Conservation (phyloP, 306 rosid species). For the Lathyrus oleraceus region DNA sequence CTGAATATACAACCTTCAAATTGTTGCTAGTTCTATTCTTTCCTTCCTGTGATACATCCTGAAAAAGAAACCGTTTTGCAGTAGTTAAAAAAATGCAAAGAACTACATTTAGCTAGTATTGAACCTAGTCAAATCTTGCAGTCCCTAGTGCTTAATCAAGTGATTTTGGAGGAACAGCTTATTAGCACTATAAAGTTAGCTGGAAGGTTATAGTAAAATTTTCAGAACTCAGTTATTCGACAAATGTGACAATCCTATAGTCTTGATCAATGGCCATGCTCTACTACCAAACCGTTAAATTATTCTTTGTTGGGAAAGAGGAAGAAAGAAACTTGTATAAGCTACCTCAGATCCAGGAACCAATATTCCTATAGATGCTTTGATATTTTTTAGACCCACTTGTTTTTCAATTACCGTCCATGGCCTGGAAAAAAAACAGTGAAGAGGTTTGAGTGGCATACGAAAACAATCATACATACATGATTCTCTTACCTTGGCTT, state of each 20-base stretch:
- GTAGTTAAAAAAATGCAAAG: neutral
- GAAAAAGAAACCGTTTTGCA: conserved; percentile 33
- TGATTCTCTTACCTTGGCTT: conserved; percentile 8
- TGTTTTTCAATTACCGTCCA: conserved; percentile 60
- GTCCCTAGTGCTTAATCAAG: neutral
- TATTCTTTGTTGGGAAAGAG: neutral
- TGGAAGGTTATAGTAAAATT: conserved; percentile 1
- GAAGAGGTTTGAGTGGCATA: conserved; percentile 21
- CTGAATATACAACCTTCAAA: conserved; percentile 50
- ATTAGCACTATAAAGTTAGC: neutral
- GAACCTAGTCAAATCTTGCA: neutral
- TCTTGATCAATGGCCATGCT: neutral
- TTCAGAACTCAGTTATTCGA: neutral
- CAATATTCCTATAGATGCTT: conserved; percentile 48
- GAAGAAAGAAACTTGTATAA: neutral
- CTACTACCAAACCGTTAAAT: conserved; percentile 26
- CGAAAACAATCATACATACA: neutral
- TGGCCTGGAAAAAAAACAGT: conserved; percentile 62
- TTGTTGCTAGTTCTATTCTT: conserved; percentile 14
- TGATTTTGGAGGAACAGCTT: conserved; percentile 8
- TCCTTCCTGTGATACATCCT: conserved; percentile 31
- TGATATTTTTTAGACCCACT: conserved; percentile 36
- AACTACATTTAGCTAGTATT: neutral
- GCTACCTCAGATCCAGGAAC: conserved; percentile 53
- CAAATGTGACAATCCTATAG: neutral